A percentile compares a stretch with the other conserved stretches of the same genome.
Evolutionary conservation across 1,139 yeast species (phyloP).

Genomic region (Pichia sp.): DNA sequence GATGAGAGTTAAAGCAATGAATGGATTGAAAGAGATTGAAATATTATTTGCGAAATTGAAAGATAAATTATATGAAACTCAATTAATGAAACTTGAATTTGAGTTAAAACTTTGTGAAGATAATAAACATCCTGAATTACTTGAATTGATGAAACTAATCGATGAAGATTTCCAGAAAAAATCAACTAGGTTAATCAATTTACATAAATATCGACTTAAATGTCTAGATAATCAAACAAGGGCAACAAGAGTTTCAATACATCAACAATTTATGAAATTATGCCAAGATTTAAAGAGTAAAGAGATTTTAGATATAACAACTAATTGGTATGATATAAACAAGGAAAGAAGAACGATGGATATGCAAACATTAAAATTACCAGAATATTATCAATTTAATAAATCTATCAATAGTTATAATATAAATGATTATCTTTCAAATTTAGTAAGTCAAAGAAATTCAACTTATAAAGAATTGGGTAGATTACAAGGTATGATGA

Average conservation of each 20-base stretch:
- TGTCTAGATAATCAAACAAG: conserved; percentile 76
- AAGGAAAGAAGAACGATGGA: conserved; percentile 85
- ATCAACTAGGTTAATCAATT: conserved; percentile 57
- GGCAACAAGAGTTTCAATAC: conserved; percentile 73
- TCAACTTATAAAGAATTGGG: conserved; percentile 51
- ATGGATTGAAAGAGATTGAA: conserved; percentile 69
- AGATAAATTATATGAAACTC: conserved; percentile 70
- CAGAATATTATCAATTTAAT: conserved; percentile 29
- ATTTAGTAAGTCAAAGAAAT: conserved; percentile 48
- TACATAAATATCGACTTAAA: conserved; percentile 63
- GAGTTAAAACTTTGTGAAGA: conserved; percentile 82
- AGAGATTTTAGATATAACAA: conserved; percentile 68
- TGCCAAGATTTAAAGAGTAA: conserved; percentile 60
- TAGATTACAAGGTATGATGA: conserved; percentile 47
- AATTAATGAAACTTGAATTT: conserved; percentile 64
- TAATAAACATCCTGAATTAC: conserved; percentile 83
- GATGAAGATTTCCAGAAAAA: conserved; percentile 68
- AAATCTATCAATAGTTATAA: conserved; percentile 20
- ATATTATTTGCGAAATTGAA: conserved; percentile 77
- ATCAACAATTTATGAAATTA: conserved; percentile 73
- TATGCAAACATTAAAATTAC: conserved; percentile 38
- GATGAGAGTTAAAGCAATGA: conserved; percentile 56
- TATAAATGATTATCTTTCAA: conserved; percentile 25
- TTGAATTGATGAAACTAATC: conserved; percentile 47
- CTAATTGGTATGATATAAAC: conserved; percentile 87